Conservation (phyloP, 2,329 filamentous ascomycete species). For the Bertia moriformis region DNA sequence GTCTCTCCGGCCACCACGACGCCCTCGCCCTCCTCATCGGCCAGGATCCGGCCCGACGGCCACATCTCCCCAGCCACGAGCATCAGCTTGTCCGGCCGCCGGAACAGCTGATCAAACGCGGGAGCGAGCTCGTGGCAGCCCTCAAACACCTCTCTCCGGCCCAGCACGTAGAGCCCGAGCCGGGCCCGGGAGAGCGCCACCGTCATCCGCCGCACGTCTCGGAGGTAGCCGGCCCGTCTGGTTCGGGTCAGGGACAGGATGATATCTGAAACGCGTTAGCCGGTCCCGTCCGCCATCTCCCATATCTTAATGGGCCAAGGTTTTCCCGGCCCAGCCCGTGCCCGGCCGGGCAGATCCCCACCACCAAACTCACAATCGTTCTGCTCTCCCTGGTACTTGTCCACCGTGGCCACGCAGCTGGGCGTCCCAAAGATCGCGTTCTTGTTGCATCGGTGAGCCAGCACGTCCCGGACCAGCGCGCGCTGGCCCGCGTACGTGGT, state of each 20-base stretch:
- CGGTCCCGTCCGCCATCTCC: conserved; percentile 4
- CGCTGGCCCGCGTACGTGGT: conserved; percentile 88
- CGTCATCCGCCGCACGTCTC: conserved; percentile 83
- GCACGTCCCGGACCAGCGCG: conserved; percentile 74
- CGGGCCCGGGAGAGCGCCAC: conserved; percentile 87
- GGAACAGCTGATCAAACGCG: conserved; percentile 69
- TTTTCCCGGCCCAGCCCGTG: conserved; percentile 1
- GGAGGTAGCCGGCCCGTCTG: conserved; percentile 75
- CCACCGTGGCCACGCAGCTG: conserved; percentile 83
- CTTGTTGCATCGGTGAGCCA: conserved; percentile 67
- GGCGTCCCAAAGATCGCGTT: conserved; percentile 80
- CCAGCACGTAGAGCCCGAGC: conserved; percentile 81
- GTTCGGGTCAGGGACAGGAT: conserved; percentile 88
- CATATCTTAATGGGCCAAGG: background rate
- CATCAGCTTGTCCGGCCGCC: conserved; percentile 65
- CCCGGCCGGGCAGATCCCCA: background rate
- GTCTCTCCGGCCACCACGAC: conserved; percentile 39
- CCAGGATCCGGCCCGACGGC: conserved; percentile 43
- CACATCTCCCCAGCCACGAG: conserved; percentile 83
- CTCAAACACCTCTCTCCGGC: conserved; percentile 77
- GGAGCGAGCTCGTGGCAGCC: conserved; percentile 74
- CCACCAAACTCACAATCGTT: conserved; percentile 78
- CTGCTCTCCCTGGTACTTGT: conserved; percentile 98
- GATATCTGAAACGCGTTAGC: conserved; percentile 50
- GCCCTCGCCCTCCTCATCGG: conserved; percentile 25